A percentile compares a stretch with the other conserved stretches of the same genome.
Evolutionary conservation across 139 green algal genomes (phyloP).

Genomic region (Yamagishiella unicocca): DNA sequence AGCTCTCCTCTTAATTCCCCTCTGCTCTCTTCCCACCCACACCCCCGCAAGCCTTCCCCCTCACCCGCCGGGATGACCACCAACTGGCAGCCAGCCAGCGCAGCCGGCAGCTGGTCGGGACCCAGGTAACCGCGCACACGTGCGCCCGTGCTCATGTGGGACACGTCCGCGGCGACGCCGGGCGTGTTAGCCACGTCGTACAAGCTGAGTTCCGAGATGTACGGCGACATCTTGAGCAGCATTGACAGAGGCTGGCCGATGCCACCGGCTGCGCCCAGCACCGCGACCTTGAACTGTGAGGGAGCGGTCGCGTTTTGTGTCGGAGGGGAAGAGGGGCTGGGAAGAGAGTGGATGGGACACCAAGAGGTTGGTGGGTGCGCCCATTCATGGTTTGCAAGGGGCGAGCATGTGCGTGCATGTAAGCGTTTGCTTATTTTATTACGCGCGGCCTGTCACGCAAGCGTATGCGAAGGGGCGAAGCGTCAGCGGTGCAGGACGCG

Average conservation of each 20-base stretch:
- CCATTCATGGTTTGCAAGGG: not conserved
- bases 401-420: not conserved
- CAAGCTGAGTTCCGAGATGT: constrained; percentile 82
- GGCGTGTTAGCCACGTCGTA: constrained; percentile 95
- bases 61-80: constrained; percentile 96
- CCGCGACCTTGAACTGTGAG: constrained; percentile 88
- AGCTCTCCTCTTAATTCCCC: not conserved
- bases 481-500: not conserved
- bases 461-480: not conserved
- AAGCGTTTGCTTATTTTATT: not conserved
- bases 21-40: not conserved
- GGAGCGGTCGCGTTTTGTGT: not conserved
- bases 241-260: constrained; percentile 97
- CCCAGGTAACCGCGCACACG: constrained; percentile 84
- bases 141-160: constrained; percentile 92
- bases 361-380: not conserved
- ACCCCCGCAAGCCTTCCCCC: not conserved
- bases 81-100: constrained; percentile 88
- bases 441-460: not conserved
- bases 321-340: not conserved
- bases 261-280: constrained; percentile 95
- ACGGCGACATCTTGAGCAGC: constrained; percentile 89
- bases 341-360: not conserved
- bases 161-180: constrained; percentile 94
- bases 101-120: constrained; percentile 82